Base-by-base conservation (phyloP, 2,329 filamentous ascomycete species). In the Pezicula rhizophila region DNA sequence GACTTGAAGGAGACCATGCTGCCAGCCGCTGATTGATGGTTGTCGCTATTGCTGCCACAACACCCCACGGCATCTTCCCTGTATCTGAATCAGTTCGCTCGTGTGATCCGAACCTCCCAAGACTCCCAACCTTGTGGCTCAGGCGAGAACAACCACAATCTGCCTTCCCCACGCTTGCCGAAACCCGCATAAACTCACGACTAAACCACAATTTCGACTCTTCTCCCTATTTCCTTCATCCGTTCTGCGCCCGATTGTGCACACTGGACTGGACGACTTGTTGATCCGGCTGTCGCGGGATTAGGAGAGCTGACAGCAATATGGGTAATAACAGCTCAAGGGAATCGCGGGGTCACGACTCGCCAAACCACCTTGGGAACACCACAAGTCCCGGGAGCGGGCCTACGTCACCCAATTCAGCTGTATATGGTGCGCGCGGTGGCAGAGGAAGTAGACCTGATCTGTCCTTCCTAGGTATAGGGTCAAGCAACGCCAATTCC, bases 301-400 rank as follows among this genome's bases (percentile, higher is more conserved):
- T 53, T 11, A 14, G 26, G 18, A 42, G 40, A 26, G 20, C n/a
- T 14, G 4, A 26, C 25, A 11, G 48, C 52, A 62, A 46, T n/a
- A 64, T 64, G 62, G 62, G 62, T 42, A 64, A 64, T 47, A 63
- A 55, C 46, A 59, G 48, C 40, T 58, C 59, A 12, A 57, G 51
- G 47, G 58, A 61, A 52, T 51, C 60, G 52, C 57, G 60, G 56
- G 57, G 56, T 45, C 53, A 52, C 11, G 60, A 63, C 8, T 56
- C 59, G 35, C 48, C 57, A 33, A 55, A 52, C 49, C 35, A 47
- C 42, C 45, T 33, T 12, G 18, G 38, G 34, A 15, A 45, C 48
- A 34, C 49, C 54, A 52, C 52, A 12, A 10, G 28, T 49, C 47
- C 48, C 49, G 33, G 53, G 17, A 56, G 54, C 46, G 55, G 52